Evolutionary conservation across 2,329 filamentous ascomycete species (phyloP).

Genomic region (Fusarium sp.): DNA sequence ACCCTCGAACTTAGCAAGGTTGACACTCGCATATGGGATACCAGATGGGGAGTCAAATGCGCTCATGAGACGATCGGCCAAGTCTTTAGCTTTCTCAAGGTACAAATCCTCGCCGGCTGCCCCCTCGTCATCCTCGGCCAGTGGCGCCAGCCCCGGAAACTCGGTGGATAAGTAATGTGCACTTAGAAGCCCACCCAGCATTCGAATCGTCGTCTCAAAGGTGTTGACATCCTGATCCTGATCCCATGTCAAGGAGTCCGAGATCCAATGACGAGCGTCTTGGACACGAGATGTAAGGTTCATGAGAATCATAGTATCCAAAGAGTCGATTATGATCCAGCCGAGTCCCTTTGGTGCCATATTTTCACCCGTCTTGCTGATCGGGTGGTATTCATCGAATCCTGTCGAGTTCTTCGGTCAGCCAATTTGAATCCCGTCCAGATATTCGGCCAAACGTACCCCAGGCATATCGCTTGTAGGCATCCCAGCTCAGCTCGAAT

Average conservation of each 20-base stretch:
- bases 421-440: slow-evolving; percentile 13
- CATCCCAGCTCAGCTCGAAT: slow-evolving; percentile 90
- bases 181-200: slow-evolving; percentile 91
- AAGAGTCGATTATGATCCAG: slow-evolving; percentile 96
- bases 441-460: slow-evolving; percentile 62
- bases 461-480: slow-evolving; percentile 93
- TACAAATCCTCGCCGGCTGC: slow-evolving; percentile 87
- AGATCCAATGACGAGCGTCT: slow-evolving; percentile 89
- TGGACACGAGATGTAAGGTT: slow-evolving; percentile 87
- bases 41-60: slow-evolving; percentile 90
- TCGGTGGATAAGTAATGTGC: slow-evolving; percentile 93
- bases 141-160: slow-evolving; percentile 80
- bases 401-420: slow-evolving; percentile 56
- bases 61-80: slow-evolving; percentile 85
- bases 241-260: slow-evolving; percentile 81
- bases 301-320: slow-evolving; percentile 99
- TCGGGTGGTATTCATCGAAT: slow-evolving; percentile 85
- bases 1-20: slow-evolving; percentile 78
- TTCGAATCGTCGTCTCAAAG: slow-evolving; percentile 97
- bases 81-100: slow-evolving; percentile 91
- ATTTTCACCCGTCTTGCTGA: slow-evolving; percentile 78
- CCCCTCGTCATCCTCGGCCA: slow-evolving; percentile 75
- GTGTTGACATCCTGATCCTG: slow-evolving; percentile 96
- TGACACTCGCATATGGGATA: slow-evolving; percentile 89
- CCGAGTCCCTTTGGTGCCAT: slow-evolving; percentile 92